Evolutionary conservation across 2,329 filamentous ascomycete genomes (phyloP), one percentile per base, ranked within the genome.

Genomic region (Fusarium tricinctum): DNA sequence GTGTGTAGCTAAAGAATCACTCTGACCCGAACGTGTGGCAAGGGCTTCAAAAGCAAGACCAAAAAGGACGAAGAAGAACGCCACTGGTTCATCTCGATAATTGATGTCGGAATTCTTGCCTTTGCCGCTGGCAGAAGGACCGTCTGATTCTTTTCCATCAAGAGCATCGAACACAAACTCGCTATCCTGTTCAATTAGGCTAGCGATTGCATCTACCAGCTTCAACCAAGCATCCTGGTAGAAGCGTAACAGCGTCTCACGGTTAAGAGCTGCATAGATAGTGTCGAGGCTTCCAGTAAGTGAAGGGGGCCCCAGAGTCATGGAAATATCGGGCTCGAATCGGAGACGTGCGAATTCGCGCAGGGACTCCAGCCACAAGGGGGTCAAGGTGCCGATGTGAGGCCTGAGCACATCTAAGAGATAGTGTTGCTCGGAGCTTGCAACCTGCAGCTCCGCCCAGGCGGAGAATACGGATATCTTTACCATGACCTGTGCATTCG

Each of bases 41-140:
- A 99, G 86, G 19, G 97, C 95, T 80, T 99, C 97, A 72, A 99
- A 98, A 0, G 95, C 94, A 58, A 99, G 90, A 13, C 96, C 96
- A 73, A 98, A 99, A 0, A 99, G 86, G 15, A 99, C 95, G 74
- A 99, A 99, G 83, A 99, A 99, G 84, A 99, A 99, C 1, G 96
- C 96, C 2, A 98, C 93, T 1, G 96, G 96, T 77, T 99, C 96
- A 75, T 98, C 95, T 47, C 96, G 92, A 77, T 99, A 99, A 78
- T 98, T 98, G 81, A 99, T 98, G 69, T 95, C 92, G 48, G 90
- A 85, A 5, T 85, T 86, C 76, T 91, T 92, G 17, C 83, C 81
- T 43, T 86, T 82, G 4, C 83, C 84, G 62, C 85, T 86, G 26
- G 79, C 74, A 12, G 80, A 78, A 6, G 81, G 78, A 22, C 81